Conservation (phyloP, 257 asterid genomes). For the Anisodus acutangulus region DNA sequence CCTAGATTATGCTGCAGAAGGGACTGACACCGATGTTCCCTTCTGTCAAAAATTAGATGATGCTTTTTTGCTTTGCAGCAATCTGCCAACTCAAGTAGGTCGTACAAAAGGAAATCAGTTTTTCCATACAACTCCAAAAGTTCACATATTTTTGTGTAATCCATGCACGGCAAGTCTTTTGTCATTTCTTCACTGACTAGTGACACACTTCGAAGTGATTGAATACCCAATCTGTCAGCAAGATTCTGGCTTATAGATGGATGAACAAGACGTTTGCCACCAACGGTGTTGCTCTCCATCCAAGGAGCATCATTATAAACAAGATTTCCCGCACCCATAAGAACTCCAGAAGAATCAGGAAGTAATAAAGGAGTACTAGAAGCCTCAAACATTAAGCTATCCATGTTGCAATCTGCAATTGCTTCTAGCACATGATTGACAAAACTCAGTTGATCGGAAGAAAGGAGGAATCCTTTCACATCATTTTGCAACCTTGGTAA, state of each 20-base stretch:
- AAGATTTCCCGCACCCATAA: constrained; percentile 65
- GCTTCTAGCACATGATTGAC: constrained; percentile 85
- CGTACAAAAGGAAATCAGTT: constrained; percentile 80
- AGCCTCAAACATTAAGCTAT: constrained; percentile 53
- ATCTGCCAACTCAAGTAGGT: constrained; percentile 94
- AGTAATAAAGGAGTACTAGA: constrained; percentile 51
- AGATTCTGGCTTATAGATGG: constrained; percentile 74
- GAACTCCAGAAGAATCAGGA: constrained; percentile 92
- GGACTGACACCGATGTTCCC: constrained; percentile 86
- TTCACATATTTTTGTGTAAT: constrained; percentile 74
- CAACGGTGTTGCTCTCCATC: constrained; percentile 70
- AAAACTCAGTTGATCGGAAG: constrained; percentile 80
- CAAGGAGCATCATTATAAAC: constrained; percentile 98
- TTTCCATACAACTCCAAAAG: constrained; percentile 72
- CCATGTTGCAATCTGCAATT: constrained; percentile 64
- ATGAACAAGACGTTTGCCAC: constrained; percentile 81
- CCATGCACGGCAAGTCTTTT: constrained; percentile 94
- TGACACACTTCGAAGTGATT: constrained; percentile 84
- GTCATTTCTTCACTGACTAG: constrained; percentile 87
- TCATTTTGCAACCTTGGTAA: constrained; percentile 69
- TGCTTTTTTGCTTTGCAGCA: constrained; percentile 92
- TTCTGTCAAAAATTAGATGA: constrained; percentile 87
- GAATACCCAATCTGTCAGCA: constrained; percentile 81
- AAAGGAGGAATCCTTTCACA: constrained; percentile 62
- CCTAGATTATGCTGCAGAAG: constrained; percentile 97